Evolutionary conservation across 2,329 filamentous ascomycete species (phyloP), one percentile per base, ranked within the genome.

Genomic region (Beauveria sp.): DNA sequence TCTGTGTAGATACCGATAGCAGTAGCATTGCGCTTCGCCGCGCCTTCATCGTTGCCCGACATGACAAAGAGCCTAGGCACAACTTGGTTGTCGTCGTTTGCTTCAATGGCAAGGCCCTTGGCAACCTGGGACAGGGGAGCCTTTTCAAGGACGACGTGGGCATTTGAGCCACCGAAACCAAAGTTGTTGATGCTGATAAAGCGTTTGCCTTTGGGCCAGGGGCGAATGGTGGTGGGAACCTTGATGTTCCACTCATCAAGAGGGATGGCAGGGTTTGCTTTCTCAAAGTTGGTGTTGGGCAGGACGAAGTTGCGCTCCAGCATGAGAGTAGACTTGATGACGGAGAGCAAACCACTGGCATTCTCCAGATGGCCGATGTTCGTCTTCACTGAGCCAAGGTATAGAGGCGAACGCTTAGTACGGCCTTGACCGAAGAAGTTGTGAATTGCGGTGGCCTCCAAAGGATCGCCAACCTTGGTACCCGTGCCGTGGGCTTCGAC

Each of bases 401-500:
- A 79, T 9, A 80, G 65, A 5, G 77, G 78, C 49, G 73, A 69
- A n/a, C 74, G 70, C n/a, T 72, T 68, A 24, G 75, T 73, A 10
- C 77, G 73, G 4, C 73, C 72, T 22, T 69, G 62, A 5, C 75
- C 73, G 31, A 82, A 76, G 0, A 80, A 76, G 9, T 74, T 73
- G 45, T 75, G 69, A 40, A 84, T 76, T 3, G 79, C 81, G 12
- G 70, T 72, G 1, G 79, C 79, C 64, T 86, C 83, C n/a, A 80
- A 77, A 0, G 82, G 81, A 63, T 86, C 83, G 2, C 83, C 83
- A 1, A 79, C 77, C 43, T 74, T 74, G 20, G 83, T 86, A 7
- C 82, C 83, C 0, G 83, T 84, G 20, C 82, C 82, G 66, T 86
- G 83, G 3, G 79, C 79, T 65, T 86, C 82, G 42, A 77, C 66